phyloP scores from a whole-genome alignment of 768 basidiomycete genomes.

The Russula sp. region DNA sequence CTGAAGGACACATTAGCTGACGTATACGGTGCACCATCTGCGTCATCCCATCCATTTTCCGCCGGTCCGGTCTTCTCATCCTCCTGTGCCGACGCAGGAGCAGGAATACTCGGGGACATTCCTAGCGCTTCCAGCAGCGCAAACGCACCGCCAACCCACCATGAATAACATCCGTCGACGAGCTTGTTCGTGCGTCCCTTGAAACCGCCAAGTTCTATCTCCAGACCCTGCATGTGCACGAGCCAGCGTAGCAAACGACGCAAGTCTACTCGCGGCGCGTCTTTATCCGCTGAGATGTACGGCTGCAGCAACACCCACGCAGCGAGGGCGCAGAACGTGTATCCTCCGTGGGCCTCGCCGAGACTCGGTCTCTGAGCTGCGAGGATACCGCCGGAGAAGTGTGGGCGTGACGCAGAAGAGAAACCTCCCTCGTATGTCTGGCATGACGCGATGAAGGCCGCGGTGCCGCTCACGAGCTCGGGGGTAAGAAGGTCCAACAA shows the following conservation, averaged over 20 bases:
- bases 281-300: constrained; percentile 38
- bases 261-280: constrained; percentile 51
- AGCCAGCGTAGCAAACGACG: constrained; percentile 72
- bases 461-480: constrained; percentile 72
- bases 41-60: constrained; percentile 63
- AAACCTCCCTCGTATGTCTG: constrained; percentile 99
- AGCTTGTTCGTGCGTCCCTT: constrained; percentile 93
- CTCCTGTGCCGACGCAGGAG: constrained; percentile 32
- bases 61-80: constrained; percentile 45
- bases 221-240: constrained; percentile 78
- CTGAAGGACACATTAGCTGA: not conserved
- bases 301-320: constrained; percentile 77
- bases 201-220: constrained; percentile 88
- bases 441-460: constrained; percentile 80
- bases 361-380: constrained; percentile 58
- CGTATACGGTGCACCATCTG: constrained; percentile 51
- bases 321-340: constrained; percentile 91
- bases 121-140: constrained; percentile 64
- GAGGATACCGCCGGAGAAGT: constrained; percentile 38
- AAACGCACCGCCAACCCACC: constrained; percentile 97
- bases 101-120: constrained; percentile 35
- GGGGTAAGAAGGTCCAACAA: constrained; percentile 87
- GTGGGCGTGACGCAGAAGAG: constrained; percentile 72
- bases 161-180: constrained; percentile 99
- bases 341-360: constrained; percentile 97